A percentile compares a stretch with the other conserved stretches of the same genome.
Conservation (phyloP, 495 filamentous ascomycete species). For the Penicillium herquei region DNA sequence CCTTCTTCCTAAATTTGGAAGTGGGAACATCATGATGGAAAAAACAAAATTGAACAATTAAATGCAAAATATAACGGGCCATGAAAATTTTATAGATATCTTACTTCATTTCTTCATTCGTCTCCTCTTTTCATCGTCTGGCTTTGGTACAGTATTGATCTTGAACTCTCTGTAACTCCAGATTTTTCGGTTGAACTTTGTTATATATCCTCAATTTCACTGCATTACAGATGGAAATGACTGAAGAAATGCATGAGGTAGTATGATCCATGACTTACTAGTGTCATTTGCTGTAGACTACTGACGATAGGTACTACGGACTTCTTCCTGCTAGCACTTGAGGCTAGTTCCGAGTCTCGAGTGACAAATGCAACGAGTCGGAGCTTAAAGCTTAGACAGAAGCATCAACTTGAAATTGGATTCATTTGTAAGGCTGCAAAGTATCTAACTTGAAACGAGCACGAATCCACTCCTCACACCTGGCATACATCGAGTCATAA, state of each 20-base stretch:
- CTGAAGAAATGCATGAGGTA: constrained; percentile 23
- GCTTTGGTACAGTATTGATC: not conserved
- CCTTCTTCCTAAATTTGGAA: constrained; percentile 5
- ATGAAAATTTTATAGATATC: constrained; percentile 17
- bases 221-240: constrained; percentile 14
- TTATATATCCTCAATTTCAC: constrained; percentile 14
- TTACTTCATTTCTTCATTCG: not conserved
- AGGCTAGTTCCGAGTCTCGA: no score
- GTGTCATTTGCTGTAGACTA: not conserved
- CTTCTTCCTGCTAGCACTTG: no score
- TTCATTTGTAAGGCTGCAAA: not conserved
- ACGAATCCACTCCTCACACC: constrained; percentile 7
- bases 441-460: constrained; percentile 11
- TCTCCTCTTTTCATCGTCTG: not conserved
- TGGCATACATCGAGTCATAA: not conserved
- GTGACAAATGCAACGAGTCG: not conserved
- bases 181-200: not conserved
- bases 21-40: no score
- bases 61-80: not conserved
- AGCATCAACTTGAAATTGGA: not conserved
- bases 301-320: no score
- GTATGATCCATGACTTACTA: constrained; percentile 8
- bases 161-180: not conserved
- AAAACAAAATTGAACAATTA: not conserved
- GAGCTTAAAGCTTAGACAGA: not conserved